These are phyloP conservation scores for Russula emetica DNA, from an alignment of 768 basidiomycete species.

Conservation along the genomic window DNA sequence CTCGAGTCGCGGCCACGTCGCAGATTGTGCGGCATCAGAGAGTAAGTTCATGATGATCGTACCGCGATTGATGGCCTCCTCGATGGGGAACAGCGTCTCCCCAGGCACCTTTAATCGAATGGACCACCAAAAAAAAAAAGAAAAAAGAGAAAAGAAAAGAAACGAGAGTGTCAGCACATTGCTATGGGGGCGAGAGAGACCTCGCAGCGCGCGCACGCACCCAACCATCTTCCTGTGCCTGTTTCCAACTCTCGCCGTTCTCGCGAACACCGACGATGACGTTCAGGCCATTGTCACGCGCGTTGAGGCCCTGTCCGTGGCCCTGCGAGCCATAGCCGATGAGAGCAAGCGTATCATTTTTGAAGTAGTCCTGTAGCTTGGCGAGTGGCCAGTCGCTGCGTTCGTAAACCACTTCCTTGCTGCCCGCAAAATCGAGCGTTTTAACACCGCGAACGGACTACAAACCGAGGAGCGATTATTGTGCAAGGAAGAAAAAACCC, in stretches of 20 bases:
- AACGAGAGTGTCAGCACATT: neutral
- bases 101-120: constrained; percentile 69
- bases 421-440: constrained; percentile 95
- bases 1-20: constrained; percentile 84
- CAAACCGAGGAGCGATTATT: too few species aligned
- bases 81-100: constrained; percentile 96
- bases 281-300: constrained; percentile 97
- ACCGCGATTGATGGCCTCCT: constrained; percentile 92
- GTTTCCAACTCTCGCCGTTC: constrained; percentile 93
- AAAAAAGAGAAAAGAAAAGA: constrained; percentile 1
- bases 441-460: constrained; percentile 77
- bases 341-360: constrained; percentile 97
- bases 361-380: constrained; percentile 99
- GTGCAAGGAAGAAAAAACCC: neutral
- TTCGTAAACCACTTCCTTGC: constrained; percentile 92
- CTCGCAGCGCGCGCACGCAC: constrained; percentile 44
- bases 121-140: neutral
- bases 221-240: constrained; percentile 96
- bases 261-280: constrained; percentile 98
- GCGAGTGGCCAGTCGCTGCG: constrained; percentile 96
- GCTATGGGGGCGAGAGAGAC: neutral
- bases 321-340: constrained; percentile 99
- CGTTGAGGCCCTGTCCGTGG: constrained; percentile 97
- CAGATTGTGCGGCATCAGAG: constrained; percentile 98
- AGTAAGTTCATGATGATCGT: constrained; percentile 99